Evolutionary conservation across 495 filamentous ascomycete species (phyloP).

Genomic region (Podospora pseudopauciseta): DNA sequence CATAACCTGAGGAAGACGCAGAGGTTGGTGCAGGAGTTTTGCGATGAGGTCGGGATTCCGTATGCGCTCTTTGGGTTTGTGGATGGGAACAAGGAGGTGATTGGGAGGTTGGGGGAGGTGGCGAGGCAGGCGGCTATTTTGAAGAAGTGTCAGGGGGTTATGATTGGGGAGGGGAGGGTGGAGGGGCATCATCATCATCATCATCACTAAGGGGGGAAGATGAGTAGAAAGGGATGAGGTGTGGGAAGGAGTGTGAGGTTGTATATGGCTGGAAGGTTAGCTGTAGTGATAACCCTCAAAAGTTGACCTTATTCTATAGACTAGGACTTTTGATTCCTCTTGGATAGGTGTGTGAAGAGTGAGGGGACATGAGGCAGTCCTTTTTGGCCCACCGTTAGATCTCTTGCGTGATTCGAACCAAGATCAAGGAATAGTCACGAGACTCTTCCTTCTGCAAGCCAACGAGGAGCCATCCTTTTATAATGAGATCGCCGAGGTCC

Average conservation of each 20-base stretch:
- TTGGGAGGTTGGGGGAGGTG: slow-evolving; percentile 79
- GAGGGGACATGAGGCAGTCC: no score
- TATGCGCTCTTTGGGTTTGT: slow-evolving; percentile 94
- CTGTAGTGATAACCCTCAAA: background rate
- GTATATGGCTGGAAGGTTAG: background rate
- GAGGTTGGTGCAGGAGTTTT: slow-evolving; percentile 82
- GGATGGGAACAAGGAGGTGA: slow-evolving; percentile 85
- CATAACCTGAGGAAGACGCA: slow-evolving; percentile 87
- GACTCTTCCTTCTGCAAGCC: background rate
- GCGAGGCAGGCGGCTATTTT: slow-evolving; percentile 82
- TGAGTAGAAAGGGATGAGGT: background rate
- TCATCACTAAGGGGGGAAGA: background rate
- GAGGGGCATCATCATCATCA: slow-evolving; percentile 27
- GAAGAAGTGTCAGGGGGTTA: slow-evolving; percentile 76
- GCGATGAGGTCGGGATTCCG: slow-evolving; percentile 83
- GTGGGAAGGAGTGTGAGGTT: background rate
- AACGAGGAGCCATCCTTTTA: background rate
- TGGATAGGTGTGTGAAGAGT: background rate
- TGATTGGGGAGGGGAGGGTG: slow-evolving; percentile 35
- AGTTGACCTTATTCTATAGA: background rate
- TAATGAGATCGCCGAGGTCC: background rate
- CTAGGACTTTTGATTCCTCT: background rate
- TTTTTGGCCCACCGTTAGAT: background rate
- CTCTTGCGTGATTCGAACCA: background rate
- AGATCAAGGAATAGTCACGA: background rate